phyloP scores from a whole-genome alignment of 1,284 basidiomycete genomes.

The Cystobasidiaceae sp. region DNA sequence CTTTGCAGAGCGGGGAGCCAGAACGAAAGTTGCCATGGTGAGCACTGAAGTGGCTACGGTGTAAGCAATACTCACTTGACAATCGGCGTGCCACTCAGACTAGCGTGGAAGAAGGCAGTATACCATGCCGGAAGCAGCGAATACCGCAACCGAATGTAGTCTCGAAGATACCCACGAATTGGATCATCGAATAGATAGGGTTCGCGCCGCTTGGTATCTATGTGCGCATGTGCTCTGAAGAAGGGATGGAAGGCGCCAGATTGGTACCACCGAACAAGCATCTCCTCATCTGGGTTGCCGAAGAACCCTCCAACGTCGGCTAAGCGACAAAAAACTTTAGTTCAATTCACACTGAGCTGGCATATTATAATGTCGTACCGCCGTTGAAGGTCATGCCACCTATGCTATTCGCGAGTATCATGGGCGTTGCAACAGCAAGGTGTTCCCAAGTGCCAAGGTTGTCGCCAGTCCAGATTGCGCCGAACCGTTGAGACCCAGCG shows the following conservation, averaged over 20 bases:
- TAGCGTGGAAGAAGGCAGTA: conserved; percentile 85
- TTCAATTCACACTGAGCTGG: neutral
- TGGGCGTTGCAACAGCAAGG: conserved; percentile 86
- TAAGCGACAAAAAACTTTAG: conserved; percentile 46
- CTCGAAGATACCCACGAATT: conserved; percentile 71
- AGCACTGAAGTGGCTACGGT: too few relatives aligned
- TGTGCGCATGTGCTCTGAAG: conserved; percentile 86
- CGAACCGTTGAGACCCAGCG: conserved; percentile 89
- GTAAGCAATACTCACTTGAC: conserved; percentile 67
- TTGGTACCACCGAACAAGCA: conserved; percentile 96
- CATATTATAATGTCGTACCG: conserved; percentile 54
- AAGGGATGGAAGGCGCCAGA: conserved; percentile 93
- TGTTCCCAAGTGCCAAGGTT: conserved; percentile 98
- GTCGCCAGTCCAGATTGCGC: conserved; percentile 98
- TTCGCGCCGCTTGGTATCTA: conserved; percentile 92
- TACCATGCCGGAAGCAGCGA: conserved; percentile 90
- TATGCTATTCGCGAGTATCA: conserved; percentile 84
- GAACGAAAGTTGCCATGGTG: too few relatives aligned
- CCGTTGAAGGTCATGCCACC: conserved; percentile 93
- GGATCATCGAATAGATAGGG: conserved; percentile 89
- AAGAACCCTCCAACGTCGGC: conserved; percentile 99
- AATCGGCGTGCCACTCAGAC: conserved; percentile 70
- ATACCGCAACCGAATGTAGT: conserved; percentile 78
- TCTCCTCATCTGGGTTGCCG: conserved; percentile 87
- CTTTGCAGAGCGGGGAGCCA: conserved; percentile 48